Percentiles rank a stretch among this genome's conserved stretches.
These are phyloP conservation scores for Baorangia bicolor DNA, from an alignment of 768 basidiomycete genomes.

Conservation along the genomic window DNA sequence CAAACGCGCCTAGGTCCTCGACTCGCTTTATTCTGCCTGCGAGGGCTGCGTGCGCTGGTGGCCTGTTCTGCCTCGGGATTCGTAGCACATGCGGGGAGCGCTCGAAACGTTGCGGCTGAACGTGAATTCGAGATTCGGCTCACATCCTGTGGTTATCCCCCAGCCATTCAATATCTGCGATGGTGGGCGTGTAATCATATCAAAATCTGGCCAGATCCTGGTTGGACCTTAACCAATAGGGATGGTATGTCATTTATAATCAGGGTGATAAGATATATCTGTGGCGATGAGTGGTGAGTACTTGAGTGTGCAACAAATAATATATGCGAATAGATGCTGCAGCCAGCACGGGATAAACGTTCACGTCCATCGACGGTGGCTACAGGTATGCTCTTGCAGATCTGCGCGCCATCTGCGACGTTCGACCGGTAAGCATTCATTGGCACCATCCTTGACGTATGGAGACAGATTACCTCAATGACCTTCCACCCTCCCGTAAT, in stretches of 20 bases:
- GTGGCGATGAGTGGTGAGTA: conserved; percentile 32
- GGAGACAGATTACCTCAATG: conserved; percentile 69
- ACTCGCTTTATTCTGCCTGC: not conserved
- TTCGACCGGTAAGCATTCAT: not conserved
- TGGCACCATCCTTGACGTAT: not conserved
- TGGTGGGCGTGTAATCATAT: not conserved
- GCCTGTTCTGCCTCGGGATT: not conserved
- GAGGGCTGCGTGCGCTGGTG: not conserved
- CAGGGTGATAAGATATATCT: conserved; percentile 31
- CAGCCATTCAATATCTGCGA: not conserved
- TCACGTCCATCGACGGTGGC: not conserved
- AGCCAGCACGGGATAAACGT: not conserved
- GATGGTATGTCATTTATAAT: conserved; percentile 24
- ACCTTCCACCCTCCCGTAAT: conserved; percentile 98
- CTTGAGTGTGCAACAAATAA: conserved; percentile 18
- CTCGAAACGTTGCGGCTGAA: not conserved
- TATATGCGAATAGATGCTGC: conserved; percentile 10
- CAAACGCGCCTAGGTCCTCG: not conserved
- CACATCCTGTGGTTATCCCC: not conserved
- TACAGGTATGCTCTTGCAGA: conserved; percentile 51
- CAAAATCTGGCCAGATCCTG: not conserved
- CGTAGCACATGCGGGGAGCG: too few relatives aligned
- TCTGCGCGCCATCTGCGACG: conserved; percentile 48
- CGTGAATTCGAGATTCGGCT: not conserved
- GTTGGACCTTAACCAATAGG: not conserved